Evolutionary conservation across 345 rosid species (phyloP).

Genomic region (Eucalyptus dawsonii): DNA sequence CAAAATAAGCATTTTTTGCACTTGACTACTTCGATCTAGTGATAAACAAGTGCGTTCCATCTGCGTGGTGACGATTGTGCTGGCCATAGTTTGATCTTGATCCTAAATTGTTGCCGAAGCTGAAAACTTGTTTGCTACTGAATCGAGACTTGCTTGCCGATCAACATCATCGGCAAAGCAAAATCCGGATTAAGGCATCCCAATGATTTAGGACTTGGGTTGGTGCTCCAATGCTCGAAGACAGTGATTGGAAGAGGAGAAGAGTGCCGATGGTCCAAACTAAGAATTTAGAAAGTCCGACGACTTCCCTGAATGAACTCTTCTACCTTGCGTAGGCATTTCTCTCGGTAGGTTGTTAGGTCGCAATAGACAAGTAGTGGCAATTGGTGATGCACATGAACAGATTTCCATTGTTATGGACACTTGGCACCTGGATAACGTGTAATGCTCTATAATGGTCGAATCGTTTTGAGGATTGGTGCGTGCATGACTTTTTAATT

Average conservation of each 20-base stretch:
- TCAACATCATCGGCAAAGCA: not conserved
- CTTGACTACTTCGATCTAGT: not conserved
- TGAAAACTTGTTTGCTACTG: not conserved
- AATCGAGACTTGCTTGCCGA: not conserved
- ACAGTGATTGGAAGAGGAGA: not conserved
- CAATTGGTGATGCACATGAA: not conserved
- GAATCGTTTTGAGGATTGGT: not conserved
- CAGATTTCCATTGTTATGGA: not conserved
- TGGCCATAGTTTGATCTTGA: not conserved
- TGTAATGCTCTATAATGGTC: not conserved
- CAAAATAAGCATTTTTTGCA: not conserved
- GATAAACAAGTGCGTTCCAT: not conserved
- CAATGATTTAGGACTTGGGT: not conserved
- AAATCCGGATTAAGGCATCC: not conserved
- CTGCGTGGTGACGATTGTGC: rapidly evolving
- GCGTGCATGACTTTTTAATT: not conserved
- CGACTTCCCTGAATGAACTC: not conserved
- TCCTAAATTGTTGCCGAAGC: not conserved
- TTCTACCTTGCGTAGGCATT: not conserved
- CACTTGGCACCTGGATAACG: not conserved
- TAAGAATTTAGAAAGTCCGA: not conserved
- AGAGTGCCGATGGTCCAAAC: not conserved
- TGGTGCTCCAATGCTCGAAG: not conserved
- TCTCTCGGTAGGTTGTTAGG: not conserved
- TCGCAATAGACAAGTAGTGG: not conserved